Evolutionary conservation across 2,329 filamentous ascomycete genomes (phyloP).

Genomic region (Cytospora leucostoma): DNA sequence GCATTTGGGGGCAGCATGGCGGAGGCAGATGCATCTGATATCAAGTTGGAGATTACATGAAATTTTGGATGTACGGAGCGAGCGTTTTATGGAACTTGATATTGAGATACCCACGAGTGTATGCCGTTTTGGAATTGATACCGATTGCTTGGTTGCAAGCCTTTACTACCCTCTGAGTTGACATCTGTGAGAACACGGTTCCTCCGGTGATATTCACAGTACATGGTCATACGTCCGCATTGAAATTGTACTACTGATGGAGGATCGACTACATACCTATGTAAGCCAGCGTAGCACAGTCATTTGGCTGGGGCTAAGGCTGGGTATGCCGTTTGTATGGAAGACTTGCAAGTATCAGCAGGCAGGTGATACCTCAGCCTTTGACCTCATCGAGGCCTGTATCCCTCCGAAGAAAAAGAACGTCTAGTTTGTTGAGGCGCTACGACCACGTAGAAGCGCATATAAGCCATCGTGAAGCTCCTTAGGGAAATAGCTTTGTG

Average conservation of each 20-base stretch:
- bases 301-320: too few species aligned
- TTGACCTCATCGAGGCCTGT: too few species aligned
- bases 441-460: too few species aligned
- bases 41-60: not conserved
- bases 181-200: not conserved
- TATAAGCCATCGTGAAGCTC: too few species aligned
- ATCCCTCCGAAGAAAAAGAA: too few species aligned
- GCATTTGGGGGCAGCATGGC: not conserved
- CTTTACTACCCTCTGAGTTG: not conserved
- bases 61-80: not conserved
- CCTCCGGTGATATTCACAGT: not conserved
- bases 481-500: too few species aligned
- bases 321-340: too few species aligned
- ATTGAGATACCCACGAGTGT: constrained; percentile 29
- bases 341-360: too few species aligned
- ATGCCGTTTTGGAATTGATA: constrained; percentile 14
- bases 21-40: not conserved
- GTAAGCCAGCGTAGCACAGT: too few species aligned
- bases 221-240: not conserved
- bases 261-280: too few species aligned
- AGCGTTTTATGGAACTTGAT: constrained; percentile 11
- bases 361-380: too few species aligned
- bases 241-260: not conserved
- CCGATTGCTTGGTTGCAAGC: not conserved
- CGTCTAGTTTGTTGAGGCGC: too few species aligned